A percentile compares a stretch with the other conserved stretches of the same genome.
Conservation (phyloP, 2,329 filamentous ascomycete species). For the Cordyceps javanica region DNA sequence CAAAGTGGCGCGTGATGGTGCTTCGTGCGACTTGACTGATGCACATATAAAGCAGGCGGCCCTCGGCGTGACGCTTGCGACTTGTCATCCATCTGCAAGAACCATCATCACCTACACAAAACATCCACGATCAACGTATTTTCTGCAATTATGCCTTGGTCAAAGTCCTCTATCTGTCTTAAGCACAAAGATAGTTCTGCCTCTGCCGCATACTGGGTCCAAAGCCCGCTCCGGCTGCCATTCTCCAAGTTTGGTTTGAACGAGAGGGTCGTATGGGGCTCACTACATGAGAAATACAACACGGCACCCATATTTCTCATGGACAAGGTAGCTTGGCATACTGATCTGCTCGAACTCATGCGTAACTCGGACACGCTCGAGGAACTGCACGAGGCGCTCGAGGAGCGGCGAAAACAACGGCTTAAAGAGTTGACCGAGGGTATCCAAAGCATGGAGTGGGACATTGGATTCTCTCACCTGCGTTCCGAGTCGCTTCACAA, state of each 20-base stretch:
- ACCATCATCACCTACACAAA: too few species aligned
- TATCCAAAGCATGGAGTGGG: background rate
- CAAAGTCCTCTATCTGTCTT: too few species aligned
- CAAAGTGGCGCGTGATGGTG: too few species aligned
- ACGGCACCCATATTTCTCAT: background rate
- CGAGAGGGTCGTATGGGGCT: background rate
- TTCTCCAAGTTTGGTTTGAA: background rate
- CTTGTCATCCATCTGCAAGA: too few species aligned
- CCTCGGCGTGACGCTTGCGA: too few species aligned
- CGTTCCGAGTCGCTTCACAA: background rate
- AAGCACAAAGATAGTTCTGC: too few species aligned
- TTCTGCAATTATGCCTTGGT: too few species aligned
- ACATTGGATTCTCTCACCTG: background rate
- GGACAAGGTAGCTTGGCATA: background rate
- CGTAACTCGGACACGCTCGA: background rate
- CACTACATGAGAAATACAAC: background rate
- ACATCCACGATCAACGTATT: too few species aligned
- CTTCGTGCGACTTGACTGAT: too few species aligned
- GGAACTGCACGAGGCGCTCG: background rate
- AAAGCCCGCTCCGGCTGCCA: too few species aligned
- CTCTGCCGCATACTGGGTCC: too few species aligned
- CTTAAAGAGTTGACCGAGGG: background rate
- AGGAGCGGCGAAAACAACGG: background rate
- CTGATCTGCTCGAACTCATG: background rate
- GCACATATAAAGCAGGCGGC: too few species aligned